Conservation (phyloP, 305 asterid species). For the Fraxinus sp. region DNA sequence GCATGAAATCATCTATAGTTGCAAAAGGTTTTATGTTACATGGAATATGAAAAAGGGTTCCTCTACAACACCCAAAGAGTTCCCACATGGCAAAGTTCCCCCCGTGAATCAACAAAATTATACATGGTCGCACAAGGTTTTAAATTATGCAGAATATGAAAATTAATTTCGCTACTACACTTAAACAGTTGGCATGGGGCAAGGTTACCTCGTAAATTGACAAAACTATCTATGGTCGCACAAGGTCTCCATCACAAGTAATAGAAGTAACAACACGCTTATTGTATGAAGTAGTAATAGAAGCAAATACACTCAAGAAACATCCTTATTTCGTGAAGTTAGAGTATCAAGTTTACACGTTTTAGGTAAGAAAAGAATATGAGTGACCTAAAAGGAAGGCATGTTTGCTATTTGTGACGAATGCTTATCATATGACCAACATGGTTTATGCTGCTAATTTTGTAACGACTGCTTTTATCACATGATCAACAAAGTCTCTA, state of each 20-base stretch:
- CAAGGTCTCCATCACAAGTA: background rate
- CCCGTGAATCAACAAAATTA: background rate
- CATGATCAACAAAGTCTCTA: background rate
- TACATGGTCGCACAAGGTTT: background rate
- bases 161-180: background rate
- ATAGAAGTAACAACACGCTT: background rate
- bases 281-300: background rate
- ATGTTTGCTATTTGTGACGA: too few species aligned
- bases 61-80: background rate
- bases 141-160: background rate
- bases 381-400: background rate
- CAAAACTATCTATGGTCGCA: background rate
- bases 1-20: too few species aligned
- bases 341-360: background rate
- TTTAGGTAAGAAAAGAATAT: background rate
- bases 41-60: background rate
- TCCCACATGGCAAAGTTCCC: background rate
- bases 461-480: background rate
- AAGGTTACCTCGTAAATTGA: background rate
- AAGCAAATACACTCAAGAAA: background rate
- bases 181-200: background rate
- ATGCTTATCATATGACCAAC: background rate
- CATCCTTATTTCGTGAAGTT: background rate
- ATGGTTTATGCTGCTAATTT: background rate
- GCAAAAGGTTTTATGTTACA: background rate